Percentiles rank a stretch among this genome's conserved stretches.
phyloP scores from a whole-genome alignment of 2,329 filamentous ascomycete species.

The Fusarium liriodendri region DNA sequence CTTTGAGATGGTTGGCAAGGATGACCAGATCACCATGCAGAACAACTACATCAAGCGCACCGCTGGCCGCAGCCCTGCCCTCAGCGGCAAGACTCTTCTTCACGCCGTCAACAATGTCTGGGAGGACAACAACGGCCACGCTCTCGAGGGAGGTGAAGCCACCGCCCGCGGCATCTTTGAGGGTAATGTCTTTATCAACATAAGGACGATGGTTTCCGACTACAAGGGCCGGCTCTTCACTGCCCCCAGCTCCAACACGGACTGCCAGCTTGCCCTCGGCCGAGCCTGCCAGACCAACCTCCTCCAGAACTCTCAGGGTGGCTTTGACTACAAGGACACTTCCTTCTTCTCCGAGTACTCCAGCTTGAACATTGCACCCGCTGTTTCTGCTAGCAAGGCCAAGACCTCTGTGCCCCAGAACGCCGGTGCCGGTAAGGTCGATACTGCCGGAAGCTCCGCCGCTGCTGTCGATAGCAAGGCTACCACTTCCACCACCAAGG shows the following conservation, averaged over 20 bases:
- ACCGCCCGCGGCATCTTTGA: conserved; percentile 57
- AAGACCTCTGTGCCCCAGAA: conserved; percentile 1
- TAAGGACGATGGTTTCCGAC: conserved; percentile 53
- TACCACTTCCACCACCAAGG: neutral
- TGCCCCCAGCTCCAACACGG: conserved; percentile 41
- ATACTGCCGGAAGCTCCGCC: neutral
- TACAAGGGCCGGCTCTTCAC: conserved; percentile 47
- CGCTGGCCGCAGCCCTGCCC: conserved; percentile 65
- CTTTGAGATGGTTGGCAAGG: conserved; percentile 66
- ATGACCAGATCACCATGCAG: conserved; percentile 61
- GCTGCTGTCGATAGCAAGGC: neutral
- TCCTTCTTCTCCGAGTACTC: conserved; percentile 19
- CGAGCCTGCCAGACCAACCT: conserved; percentile 61
- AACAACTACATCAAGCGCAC: conserved; percentile 70
- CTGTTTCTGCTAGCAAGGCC: conserved; percentile 6
- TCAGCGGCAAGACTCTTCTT: conserved; percentile 63
- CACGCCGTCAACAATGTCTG: conserved; percentile 72
- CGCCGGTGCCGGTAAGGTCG: neutral
- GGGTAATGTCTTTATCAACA: conserved; percentile 67
- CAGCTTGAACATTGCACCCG: neutral
- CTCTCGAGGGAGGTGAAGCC: conserved; percentile 60
- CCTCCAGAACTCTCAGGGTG: neutral
- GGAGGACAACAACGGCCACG: conserved; percentile 63
- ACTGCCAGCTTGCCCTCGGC: conserved; percentile 58
- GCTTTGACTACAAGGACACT: conserved; percentile 10